Evolutionary conservation across 225 moss, liverwort and hornwort species (phyloP).

Genomic region (Pseudoscleropodium purum): DNA sequence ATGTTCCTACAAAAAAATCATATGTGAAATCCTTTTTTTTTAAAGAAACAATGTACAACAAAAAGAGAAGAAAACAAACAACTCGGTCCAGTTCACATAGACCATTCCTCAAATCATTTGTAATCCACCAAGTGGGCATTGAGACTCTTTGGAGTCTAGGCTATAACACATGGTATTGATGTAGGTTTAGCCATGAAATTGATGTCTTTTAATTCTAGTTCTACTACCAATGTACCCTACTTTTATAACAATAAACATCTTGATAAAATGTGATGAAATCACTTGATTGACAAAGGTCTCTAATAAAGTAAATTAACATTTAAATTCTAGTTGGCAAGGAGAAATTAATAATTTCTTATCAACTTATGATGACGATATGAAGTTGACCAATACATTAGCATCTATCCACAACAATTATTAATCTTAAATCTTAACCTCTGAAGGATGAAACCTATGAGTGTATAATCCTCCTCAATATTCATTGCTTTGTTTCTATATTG

Average conservation of each 20-base stretch:
- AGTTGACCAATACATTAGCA: background rate
- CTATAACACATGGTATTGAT: background rate
- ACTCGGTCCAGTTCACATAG: no score
- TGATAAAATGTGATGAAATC: background rate
- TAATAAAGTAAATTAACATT: background rate
- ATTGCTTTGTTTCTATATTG: background rate
- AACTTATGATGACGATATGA: background rate
- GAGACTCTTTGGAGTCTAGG: fast-evolving
- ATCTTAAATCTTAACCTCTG: no score
- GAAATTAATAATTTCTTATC: background rate
- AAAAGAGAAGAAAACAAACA: no score
- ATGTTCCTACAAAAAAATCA: background rate
- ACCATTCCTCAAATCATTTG: background rate
- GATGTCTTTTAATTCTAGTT: background rate
- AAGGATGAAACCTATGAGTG: no score
- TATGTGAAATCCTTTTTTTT: no score
- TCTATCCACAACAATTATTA: background rate
- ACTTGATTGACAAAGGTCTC: background rate
- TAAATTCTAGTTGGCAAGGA: background rate
- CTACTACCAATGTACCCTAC: no score
- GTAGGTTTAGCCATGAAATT: background rate
- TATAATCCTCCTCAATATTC: background rate
- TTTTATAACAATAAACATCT: background rate
- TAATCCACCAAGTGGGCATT: fast-evolving
- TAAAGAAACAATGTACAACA: no score